phyloP scores from a whole-genome alignment of 139 green algal species.

The Spirogloea muscicola region DNA sequence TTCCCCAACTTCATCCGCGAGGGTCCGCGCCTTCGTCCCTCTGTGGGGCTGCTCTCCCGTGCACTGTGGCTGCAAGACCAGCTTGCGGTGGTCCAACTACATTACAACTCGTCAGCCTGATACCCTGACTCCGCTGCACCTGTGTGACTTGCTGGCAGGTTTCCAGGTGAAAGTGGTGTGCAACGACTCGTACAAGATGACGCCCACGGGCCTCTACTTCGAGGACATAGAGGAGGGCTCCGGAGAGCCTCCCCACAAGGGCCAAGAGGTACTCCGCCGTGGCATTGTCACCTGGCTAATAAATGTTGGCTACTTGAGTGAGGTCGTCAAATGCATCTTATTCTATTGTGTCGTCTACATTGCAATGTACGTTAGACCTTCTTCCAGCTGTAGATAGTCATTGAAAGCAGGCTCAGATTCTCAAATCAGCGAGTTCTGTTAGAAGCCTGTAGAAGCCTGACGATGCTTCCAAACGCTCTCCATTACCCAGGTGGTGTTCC shows the following conservation, averaged over 20 bases:
- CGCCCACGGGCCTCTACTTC: constrained; percentile 38
- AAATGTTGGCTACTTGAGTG: too few species aligned
- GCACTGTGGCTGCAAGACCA: too few species aligned
- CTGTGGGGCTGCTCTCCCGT: too few species aligned
- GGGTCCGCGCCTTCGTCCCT: too few species aligned
- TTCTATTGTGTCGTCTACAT: too few species aligned
- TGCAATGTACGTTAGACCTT: not conserved
- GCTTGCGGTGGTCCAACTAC: too few species aligned
- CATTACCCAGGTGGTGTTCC: constrained; percentile 66
- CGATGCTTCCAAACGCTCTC: not conserved
- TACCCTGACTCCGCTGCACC: too few species aligned
- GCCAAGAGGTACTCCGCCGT: constrained; percentile 72
- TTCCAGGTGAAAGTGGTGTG: constrained; percentile 78
- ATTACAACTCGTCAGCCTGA: too few species aligned
- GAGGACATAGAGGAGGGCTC: constrained; percentile 36
- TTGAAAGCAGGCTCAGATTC: not conserved
- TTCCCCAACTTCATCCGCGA: constrained; percentile 44
- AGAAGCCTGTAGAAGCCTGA: not conserved
- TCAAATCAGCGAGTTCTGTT: not conserved
- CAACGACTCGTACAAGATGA: constrained; percentile 20
- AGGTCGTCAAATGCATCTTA: too few species aligned
- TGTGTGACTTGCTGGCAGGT: too few species aligned
- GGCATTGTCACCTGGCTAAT: too few species aligned
- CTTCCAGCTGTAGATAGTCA: not conserved
- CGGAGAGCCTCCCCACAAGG: constrained; percentile 63